These are phyloP conservation scores for Massarina eburnea DNA, from an alignment of 2,329 filamentous ascomycete genomes.

Conservation along the genomic window DNA sequence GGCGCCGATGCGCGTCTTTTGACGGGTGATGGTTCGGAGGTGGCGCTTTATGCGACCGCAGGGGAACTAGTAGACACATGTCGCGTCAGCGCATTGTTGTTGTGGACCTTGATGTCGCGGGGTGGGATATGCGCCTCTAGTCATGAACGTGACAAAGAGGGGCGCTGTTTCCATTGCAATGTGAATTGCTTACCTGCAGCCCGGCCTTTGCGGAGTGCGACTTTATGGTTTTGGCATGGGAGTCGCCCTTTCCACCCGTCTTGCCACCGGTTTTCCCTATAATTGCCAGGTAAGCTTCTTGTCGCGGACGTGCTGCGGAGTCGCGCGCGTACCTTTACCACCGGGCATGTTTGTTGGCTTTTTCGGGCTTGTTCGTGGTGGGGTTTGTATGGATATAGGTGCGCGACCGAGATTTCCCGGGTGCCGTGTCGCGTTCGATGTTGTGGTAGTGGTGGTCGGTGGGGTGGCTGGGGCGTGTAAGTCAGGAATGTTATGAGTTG, in stretches of 20 bases:
- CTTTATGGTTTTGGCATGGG: slow-evolving; percentile 85
- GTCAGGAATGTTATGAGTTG: slow-evolving; percentile 33
- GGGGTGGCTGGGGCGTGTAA: slow-evolving; percentile 33
- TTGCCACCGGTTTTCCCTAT: slow-evolving; percentile 72
- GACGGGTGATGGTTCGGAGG: slow-evolving; percentile 97
- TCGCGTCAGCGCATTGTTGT: slow-evolving; percentile 28
- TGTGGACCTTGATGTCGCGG: slow-evolving; percentile 13
- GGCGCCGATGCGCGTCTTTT: slow-evolving; percentile 99
- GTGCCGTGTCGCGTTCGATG: slow-evolving; percentile 25
- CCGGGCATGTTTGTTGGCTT: slow-evolving; percentile 63
- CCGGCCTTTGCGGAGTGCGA: slow-evolving; percentile 92
- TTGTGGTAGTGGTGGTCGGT: slow-evolving; percentile 36
- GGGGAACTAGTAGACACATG: slow-evolving; percentile 70
- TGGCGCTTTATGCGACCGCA: slow-evolving; percentile 99
- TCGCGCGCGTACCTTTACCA: slow-evolving; percentile 81
- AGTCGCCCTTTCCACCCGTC: slow-evolving; percentile 78
- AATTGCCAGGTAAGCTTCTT: slow-evolving; percentile 21
- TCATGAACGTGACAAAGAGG: slow-evolving; percentile 8
- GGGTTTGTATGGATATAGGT: slow-evolving; percentile 28
- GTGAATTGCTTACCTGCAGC: slow-evolving; percentile 75
- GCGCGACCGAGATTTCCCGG: slow-evolving; percentile 34
- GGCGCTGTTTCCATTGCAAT: slow-evolving; percentile 8
- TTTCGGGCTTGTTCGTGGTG: slow-evolving; percentile 21
- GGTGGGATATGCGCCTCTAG: slow-evolving; percentile 15
- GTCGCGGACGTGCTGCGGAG: slow-evolving; percentile 16